A percentile compares a stretch with the other conserved stretches of the same genome.
Evolutionary conservation across 106 monocot species (phyloP).

Genomic region (Triglochin maritima): DNA sequence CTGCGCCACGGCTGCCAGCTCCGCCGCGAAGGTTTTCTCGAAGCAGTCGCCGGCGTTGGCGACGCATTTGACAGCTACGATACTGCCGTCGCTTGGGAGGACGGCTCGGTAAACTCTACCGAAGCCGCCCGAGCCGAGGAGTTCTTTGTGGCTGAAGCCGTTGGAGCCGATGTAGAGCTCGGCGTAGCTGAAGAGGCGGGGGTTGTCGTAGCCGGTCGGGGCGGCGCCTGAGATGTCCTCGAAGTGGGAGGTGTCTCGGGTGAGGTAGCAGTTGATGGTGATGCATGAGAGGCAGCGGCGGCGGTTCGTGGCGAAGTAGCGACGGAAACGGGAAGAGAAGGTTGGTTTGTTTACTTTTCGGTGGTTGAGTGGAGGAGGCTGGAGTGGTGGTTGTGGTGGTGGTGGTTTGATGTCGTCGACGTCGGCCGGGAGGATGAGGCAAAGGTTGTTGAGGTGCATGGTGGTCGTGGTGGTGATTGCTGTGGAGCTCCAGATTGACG

Average conservation of each 20-base stretch:
- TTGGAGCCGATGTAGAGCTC: conserved; percentile 84
- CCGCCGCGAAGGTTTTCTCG: conserved; percentile 74
- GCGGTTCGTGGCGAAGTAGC: neutral
- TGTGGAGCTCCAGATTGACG: too few species aligned
- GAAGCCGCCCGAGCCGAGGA: conserved; percentile 80
- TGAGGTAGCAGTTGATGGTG: neutral
- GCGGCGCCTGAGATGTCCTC: conserved; percentile 45
- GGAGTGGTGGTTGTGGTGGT: neutral
- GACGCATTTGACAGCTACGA: conserved; percentile 81
- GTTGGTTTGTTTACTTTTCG: neutral
- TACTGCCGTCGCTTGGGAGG: conserved; percentile 51
- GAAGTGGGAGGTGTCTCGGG: conserved; percentile 16
- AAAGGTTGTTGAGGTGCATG: conserved; percentile 32
- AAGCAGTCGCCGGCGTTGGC: conserved; percentile 17
- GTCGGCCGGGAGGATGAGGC: conserved; percentile 27
- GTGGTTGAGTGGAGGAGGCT: neutral
- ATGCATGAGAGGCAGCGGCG: conserved; percentile 13
- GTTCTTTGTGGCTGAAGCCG: conserved; percentile 57
- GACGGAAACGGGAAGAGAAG: conserved; percentile 10
- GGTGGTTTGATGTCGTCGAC: conserved; percentile 10
- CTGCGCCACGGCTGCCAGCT: conserved; percentile 82
- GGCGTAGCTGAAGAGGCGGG: conserved; percentile 68
- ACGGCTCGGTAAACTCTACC: conserved; percentile 70
- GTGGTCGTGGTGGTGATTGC: neutral
- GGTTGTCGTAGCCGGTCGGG: conserved; percentile 16